Evolutionary conservation across 129 eudicot genomes (phyloP).

Genomic region (Logfia minima): DNA sequence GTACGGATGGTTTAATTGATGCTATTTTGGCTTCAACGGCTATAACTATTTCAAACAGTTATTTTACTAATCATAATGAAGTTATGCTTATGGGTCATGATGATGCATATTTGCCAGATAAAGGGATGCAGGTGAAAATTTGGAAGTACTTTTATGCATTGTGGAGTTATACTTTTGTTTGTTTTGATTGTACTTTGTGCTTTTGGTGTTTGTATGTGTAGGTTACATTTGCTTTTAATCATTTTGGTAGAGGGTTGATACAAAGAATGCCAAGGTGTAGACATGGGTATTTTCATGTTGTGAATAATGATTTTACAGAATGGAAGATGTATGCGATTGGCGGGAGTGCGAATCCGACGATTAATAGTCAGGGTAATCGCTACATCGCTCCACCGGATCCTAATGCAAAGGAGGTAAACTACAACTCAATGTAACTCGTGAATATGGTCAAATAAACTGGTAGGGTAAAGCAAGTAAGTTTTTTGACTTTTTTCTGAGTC

Average conservation of each 20-base stretch:
- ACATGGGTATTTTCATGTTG: conserved; percentile 63
- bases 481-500: background rate
- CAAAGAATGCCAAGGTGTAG: conserved; percentile 71
- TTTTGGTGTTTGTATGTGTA: conserved; percentile 21
- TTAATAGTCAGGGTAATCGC: conserved; percentile 69
- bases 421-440: background rate
- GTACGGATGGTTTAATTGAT: conserved; percentile 64
- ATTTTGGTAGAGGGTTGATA: conserved; percentile 50
- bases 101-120: conserved; percentile 51
- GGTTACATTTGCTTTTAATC: conserved; percentile 61
- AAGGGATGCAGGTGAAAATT: conserved; percentile 56
- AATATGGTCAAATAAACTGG: background rate
- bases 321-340: conserved; percentile 77
- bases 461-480: background rate
- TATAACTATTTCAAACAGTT: conserved; percentile 58
- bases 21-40: conserved; percentile 63
- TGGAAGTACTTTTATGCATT: background rate
- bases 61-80: conserved; percentile 62
- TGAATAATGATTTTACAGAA: conserved; percentile 55
- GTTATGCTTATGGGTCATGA: conserved; percentile 67
- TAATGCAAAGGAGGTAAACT: conserved; percentile 51
- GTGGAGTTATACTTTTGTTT: background rate
- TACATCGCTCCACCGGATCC: conserved; percentile 50
- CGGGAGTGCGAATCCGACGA: conserved; percentile 62
- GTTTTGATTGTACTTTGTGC: background rate